phyloP scores from a whole-genome alignment of 768 basidiomycete genomes.

The Boletales sp. region DNA sequence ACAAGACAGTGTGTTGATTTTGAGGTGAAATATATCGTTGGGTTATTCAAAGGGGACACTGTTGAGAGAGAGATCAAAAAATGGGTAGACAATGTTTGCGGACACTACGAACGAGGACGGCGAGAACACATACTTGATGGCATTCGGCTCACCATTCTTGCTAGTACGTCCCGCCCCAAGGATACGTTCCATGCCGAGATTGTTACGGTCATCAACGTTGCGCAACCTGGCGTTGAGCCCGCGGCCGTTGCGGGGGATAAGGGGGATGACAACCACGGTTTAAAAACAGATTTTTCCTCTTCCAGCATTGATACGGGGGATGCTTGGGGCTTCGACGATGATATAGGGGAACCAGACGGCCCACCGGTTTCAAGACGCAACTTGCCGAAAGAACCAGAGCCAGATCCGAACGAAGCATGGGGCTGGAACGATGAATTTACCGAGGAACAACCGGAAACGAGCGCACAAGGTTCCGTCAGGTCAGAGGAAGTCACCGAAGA shows the following conservation, averaged over 20 bases:
- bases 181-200: slow-evolving; percentile 27
- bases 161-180: slow-evolving; percentile 12
- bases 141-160: slow-evolving; percentile 54
- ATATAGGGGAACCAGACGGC: slow-evolving; percentile 26
- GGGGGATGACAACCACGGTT: slow-evolving; percentile 38
- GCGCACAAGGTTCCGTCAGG: slow-evolving; percentile 6
- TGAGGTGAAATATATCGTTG: slow-evolving; percentile 54
- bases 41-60: slow-evolving; percentile 45
- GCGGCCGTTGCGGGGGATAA: slow-evolving; percentile 29
- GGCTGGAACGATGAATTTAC: slow-evolving; percentile 58
- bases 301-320: slow-evolving; percentile 30
- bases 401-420: slow-evolving; percentile 62
- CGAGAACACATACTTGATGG: slow-evolving; percentile 61
- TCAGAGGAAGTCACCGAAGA: slow-evolving; percentile 34
- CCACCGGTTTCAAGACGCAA: slow-evolving; percentile 14
- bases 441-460: slow-evolving; percentile 30
- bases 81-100: slow-evolving; percentile 67
- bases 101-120: slow-evolving; percentile 78
- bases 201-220: slow-evolving; percentile 1
- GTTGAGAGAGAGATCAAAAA: slow-evolving; percentile 53
- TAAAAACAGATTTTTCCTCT: slow-evolving; percentile 22
- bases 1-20: slow-evolving; percentile 58
- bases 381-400: slow-evolving; percentile 25
- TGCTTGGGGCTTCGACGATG: slow-evolving; percentile 56
- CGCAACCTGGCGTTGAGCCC: not conserved